Evolutionary conservation across 192 early-diverging fungal species (phyloP).

Genomic region (Mortierella alpina): DNA sequence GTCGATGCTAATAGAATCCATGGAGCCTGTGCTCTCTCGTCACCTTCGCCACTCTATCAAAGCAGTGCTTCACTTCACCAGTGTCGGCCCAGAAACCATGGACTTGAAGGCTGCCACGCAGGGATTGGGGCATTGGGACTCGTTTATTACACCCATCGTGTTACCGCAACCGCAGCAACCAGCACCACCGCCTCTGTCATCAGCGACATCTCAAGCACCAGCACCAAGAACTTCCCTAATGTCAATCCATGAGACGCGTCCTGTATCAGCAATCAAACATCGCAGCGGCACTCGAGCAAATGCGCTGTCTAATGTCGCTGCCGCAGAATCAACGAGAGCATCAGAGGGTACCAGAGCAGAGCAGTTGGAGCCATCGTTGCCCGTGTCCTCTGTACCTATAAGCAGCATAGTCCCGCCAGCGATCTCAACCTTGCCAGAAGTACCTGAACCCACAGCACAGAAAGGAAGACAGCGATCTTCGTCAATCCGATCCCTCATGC

Average conservation of each 20-base stretch:
- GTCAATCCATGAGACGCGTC: not conserved
- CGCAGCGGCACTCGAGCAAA: no score
- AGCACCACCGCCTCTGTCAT: not conserved
- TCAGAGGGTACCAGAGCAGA: no score
- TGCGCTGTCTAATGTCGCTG: no score
- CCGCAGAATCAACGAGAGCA: no score
- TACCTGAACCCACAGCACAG: not conserved
- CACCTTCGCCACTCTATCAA: slow-evolving; percentile 44
- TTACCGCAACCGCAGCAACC: not conserved
- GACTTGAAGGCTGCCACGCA: slow-evolving; percentile 29
- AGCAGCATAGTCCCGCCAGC: no score
- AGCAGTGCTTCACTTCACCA: slow-evolving; percentile 45
- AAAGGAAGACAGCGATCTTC: not conserved
- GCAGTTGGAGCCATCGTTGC: no score
- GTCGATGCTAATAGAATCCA: slow-evolving; percentile 36
- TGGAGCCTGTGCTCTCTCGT: slow-evolving; percentile 34
- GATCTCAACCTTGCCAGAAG: no score
- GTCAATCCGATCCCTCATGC: not conserved
- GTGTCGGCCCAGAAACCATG: slow-evolving; percentile 45
- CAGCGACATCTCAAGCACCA: not conserved
- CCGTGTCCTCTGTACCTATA: no score
- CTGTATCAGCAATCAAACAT: no score
- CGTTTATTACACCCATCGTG: slow-evolving; percentile 22
- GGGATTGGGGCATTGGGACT: slow-evolving; percentile 20
- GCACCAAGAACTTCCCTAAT: not conserved